Conservation (phyloP, 108 stramenopile species). For the Fistulifera solaris region DNA sequence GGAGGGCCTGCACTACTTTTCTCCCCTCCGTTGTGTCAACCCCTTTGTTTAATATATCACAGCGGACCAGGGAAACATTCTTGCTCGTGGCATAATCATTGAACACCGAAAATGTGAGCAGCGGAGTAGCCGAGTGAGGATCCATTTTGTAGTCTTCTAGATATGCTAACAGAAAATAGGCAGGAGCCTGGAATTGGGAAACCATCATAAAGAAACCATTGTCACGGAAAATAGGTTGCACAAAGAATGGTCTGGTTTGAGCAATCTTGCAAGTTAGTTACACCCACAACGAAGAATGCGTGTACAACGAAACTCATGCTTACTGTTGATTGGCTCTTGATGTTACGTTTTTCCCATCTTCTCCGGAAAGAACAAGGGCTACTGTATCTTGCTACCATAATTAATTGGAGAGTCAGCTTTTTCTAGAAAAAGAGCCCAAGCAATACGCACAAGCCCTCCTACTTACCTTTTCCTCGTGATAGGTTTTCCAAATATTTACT, state of each 20-base stretch:
- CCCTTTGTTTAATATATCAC: constrained; percentile 64
- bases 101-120: constrained; percentile 68
- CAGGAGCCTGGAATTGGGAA: constrained; percentile 67
- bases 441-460: neutral
- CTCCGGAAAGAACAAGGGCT: constrained; percentile 31
- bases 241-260: constrained; percentile 55
- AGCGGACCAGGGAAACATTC: constrained; percentile 55
- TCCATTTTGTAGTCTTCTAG: constrained; percentile 84
- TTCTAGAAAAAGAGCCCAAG: no score
- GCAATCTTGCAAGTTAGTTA: neutral
- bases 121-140: constrained; percentile 63
- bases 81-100: constrained; percentile 56
- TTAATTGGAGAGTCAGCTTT: no score
- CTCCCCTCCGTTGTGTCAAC: constrained; percentile 65
- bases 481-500: constrained; percentile 68
- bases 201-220: constrained; percentile 76
- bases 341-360: constrained; percentile 36
- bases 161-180: constrained; percentile 68
- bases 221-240: constrained; percentile 79
- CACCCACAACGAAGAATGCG: neutral
- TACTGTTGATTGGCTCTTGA: constrained; percentile 37
- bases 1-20: constrained; percentile 38
- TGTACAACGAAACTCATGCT: constrained; percentile 1
- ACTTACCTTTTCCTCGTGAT: constrained; percentile 57
- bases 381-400: constrained; percentile 26